Percentiles rank a stretch among this genome's conserved stretches.
Evolutionary conservation across 306 rosid species (phyloP).

Genomic region (Fragaria nilgerrensis): DNA sequence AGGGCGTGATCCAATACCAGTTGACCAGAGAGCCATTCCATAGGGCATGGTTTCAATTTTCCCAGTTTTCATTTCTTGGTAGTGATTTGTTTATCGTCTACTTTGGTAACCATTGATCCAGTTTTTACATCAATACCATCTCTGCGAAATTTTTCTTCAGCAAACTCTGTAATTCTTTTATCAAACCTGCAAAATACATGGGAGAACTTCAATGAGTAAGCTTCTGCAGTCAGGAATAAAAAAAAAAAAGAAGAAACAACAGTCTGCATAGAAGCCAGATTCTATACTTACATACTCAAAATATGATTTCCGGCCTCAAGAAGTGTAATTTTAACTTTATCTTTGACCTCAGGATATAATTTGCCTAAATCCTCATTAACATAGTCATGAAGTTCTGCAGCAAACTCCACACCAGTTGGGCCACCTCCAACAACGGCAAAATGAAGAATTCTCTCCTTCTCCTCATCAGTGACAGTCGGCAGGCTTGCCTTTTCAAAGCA

Average conservation of each 20-base stretch:
- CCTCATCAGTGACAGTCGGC: conserved; percentile 72
- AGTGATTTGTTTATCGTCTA: conserved; percentile 71
- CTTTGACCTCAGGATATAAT: conserved; percentile 73
- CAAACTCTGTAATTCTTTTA: conserved; percentile 90
- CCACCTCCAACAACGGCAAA: conserved; percentile 99
- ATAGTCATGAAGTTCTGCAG: conserved; percentile 93
- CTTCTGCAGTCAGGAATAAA: background rate
- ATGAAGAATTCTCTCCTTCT: conserved; percentile 87
- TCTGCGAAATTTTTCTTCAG: conserved; percentile 79
- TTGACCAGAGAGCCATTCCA: conserved; percentile 99
- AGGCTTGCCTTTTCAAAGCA: conserved; percentile 92
- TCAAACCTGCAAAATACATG: conserved; percentile 66
- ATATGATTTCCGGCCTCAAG: conserved; percentile 92
- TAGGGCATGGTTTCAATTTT: conserved; percentile 60
- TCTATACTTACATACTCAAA: conserved; percentile 67
- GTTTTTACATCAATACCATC: conserved; percentile 88
- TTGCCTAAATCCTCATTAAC: conserved; percentile 75
- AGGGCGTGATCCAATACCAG: conserved; percentile 95
- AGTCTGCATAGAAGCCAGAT: background rate
- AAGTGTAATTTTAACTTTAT: conserved; percentile 74
- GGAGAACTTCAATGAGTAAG: conserved; percentile 1
- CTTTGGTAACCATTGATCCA: conserved; percentile 94
- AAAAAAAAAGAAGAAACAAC: background rate
- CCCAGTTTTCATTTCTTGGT: conserved; percentile 77
- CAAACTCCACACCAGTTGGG: conserved; percentile 98